Conservation (phyloP, 2,329 filamentous ascomycete species). For the Calonectria fujianensis region DNA sequence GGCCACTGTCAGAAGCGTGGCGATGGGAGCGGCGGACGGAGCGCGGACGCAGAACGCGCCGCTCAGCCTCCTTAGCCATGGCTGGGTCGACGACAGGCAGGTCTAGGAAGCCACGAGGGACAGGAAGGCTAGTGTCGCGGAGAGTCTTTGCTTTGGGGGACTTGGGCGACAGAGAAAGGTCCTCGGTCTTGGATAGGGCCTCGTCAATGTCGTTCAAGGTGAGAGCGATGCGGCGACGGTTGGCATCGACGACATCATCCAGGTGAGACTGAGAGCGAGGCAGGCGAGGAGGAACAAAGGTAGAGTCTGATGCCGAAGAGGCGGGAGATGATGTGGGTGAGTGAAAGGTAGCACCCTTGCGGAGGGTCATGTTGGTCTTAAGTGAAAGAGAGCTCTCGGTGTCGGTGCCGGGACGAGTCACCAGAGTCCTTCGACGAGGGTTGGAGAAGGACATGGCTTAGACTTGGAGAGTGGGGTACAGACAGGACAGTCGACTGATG, state of each 20-base stretch:
- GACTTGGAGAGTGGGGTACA: constrained; percentile 57
- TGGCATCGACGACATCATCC: constrained; percentile 82
- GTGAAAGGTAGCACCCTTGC: constrained; percentile 82
- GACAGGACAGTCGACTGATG: constrained; percentile 54
- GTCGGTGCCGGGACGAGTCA: constrained; percentile 62
- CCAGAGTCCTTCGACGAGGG: constrained; percentile 68
- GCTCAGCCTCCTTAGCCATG: constrained; percentile 67
- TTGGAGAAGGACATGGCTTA: constrained; percentile 70
- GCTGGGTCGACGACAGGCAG: constrained; percentile 72
- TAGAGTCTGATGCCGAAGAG: constrained; percentile 61
- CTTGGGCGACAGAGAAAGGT: constrained; percentile 62
- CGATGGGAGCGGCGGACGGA: constrained; percentile 75
- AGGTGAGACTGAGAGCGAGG: constrained; percentile 81
- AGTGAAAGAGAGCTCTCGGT: constrained; percentile 58
- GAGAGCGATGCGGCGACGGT: constrained; percentile 80
- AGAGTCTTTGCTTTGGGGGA: constrained; percentile 60
- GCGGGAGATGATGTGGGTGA: constrained; percentile 70
- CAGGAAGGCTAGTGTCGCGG: constrained; percentile 74
- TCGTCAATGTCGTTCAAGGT: constrained; percentile 80
- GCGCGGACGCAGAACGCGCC: constrained; percentile 72
- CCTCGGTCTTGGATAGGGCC: constrained; percentile 70
- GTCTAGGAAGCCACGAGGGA: constrained; percentile 76
- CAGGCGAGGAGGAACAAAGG: constrained; percentile 72
- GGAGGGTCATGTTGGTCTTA: constrained; percentile 69
- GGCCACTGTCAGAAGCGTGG: constrained; percentile 89